Conservation (phyloP, 805 yeast genomes). For the Wickerhamomyces alni region DNA sequence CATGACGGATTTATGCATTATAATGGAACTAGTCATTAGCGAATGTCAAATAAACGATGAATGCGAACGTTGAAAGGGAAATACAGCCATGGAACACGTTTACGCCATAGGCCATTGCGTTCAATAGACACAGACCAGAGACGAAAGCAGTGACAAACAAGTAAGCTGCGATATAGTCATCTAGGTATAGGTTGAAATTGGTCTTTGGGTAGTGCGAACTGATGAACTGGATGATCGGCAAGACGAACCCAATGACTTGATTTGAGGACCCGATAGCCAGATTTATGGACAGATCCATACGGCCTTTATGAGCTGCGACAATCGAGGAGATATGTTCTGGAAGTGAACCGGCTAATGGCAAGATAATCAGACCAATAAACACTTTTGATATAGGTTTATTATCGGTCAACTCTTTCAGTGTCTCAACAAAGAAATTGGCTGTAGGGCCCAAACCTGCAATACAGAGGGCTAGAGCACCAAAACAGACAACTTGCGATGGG, state of each 20-base stretch:
- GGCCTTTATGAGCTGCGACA: slow-evolving; percentile 17
- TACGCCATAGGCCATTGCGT: slow-evolving; percentile 4
- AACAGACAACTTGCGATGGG: slow-evolving; percentile 15
- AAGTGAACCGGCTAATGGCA: slow-evolving; percentile 20
- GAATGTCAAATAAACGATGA: slow-evolving; percentile 12
- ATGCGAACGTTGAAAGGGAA: slow-evolving; percentile 10
- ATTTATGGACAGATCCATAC: slow-evolving; percentile 17
- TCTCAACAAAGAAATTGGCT: slow-evolving; percentile 20
- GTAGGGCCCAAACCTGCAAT: slow-evolving; percentile 18
- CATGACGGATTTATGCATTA: too few species aligned
- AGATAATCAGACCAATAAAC: slow-evolving; percentile 18
- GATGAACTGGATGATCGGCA: slow-evolving; percentile 20
- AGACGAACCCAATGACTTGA: slow-evolving; percentile 19
- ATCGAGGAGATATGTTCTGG: slow-evolving; percentile 20
- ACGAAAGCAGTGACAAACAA: slow-evolving; percentile 4
- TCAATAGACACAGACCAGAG: slow-evolving; percentile 1
- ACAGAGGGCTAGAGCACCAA: slow-evolving; percentile 17
- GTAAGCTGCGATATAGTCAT: slow-evolving; percentile 5
- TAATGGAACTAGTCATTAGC: slow-evolving; percentile 5
- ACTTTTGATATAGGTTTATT: slow-evolving; percentile 17
- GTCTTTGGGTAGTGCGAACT: slow-evolving; percentile 16
- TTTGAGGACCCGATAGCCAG: slow-evolving; percentile 17
- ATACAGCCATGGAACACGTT: slow-evolving; percentile 11
- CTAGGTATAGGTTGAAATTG: slow-evolving; percentile 13
- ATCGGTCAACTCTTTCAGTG: slow-evolving; percentile 16